Evolutionary conservation across 2,329 filamentous ascomycete genomes (phyloP), one percentile per base, ranked within the genome.

Genomic region (Apiospora malaysiana): DNA sequence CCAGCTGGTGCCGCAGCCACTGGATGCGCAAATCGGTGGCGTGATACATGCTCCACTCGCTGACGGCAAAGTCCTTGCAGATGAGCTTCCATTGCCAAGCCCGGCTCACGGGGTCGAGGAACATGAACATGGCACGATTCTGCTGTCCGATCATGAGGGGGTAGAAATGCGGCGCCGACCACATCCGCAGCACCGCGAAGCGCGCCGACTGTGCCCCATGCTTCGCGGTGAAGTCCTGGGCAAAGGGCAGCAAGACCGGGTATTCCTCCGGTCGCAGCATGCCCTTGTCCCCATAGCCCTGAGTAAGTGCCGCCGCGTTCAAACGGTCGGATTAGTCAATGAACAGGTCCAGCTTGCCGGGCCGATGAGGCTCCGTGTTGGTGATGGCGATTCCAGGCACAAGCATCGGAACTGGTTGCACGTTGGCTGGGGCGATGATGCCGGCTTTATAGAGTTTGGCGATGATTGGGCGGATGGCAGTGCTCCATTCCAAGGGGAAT

Each of bases 91-190:
- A 87, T 68, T 82, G 79, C 82, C 83, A 87, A 8, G 75, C 74
- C n/a, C 85, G 80, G 0, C 80, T 82, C 0, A 79, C 71, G n/a
- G 79, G 76, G 75, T 86, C 84, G 1, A 79, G 73, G 76, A 87
- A 87, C 3, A 80, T 72, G 16, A 78, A 79, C 21, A 73, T 71
- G 7, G 75, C 68, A 12, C 82, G 79, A 65, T 81, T 82, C 23
- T 82, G 74, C 16, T 73, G 70, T 12, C 81, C 81, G 25, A 86
- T 75, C 83, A 84, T 85, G 21, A 85, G 78, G 8, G 85, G 84
- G 74, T 83, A 87, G 77, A 86, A 87, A 74, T 85, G 82, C 7
- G 84, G 81, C 1, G 84, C 81, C 10, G 82, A 83, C 84, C 84
- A 87, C 65, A 86, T 72, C 7, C 82, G 78, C 1, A 87, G 78